phyloP scores from a whole-genome alignment of 1,284 basidiomycete genomes.

The Cryptococcus jaspeensis region DNA sequence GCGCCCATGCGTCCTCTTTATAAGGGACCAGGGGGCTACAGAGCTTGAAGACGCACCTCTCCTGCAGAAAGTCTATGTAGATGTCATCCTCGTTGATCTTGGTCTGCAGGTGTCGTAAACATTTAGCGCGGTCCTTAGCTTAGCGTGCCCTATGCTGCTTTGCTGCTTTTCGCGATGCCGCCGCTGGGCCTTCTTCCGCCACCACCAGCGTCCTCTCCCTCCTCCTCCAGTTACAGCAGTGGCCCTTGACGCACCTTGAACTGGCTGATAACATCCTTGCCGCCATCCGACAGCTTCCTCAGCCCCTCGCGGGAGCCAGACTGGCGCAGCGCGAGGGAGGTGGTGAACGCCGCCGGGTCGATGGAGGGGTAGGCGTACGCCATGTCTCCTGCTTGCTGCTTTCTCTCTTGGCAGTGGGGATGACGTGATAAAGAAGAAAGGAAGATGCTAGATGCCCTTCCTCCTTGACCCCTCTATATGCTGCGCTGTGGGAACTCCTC shows the following conservation, averaged over 20 bases:
- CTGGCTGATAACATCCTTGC: slow-evolving; percentile 26
- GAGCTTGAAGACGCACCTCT: slow-evolving; percentile 66
- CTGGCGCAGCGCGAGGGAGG: slow-evolving; percentile 3
- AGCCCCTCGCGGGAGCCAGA: background rate
- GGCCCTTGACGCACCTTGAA: slow-evolving; percentile 20
- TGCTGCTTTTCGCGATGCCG: too few relatives aligned
- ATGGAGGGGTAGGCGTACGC: slow-evolving; percentile 33
- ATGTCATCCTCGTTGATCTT: slow-evolving; percentile 59
- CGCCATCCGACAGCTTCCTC: slow-evolving; percentile 26
- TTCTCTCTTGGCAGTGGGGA: too few relatives aligned
- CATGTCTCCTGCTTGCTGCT: slow-evolving; percentile 16
- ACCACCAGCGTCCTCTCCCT: too few relatives aligned
- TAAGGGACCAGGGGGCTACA: slow-evolving; percentile 1
- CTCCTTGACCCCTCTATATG: too few relatives aligned
- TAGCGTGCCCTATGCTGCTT: too few relatives aligned
- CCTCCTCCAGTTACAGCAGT: too few relatives aligned
- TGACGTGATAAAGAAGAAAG: background rate
- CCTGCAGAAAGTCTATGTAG: slow-evolving; percentile 77
- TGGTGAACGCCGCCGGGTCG: slow-evolving; percentile 4
- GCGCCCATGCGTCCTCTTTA: background rate
- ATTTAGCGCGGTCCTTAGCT: too few relatives aligned
- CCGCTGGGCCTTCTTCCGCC: too few relatives aligned
- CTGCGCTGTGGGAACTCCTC: too few relatives aligned
- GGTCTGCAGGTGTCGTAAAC: slow-evolving; percentile 45
- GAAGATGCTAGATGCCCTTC: background rate